Percentiles rank a stretch among this genome's conserved stretches.
Conservation (phyloP, 331 rosid species). For the Quercus phellos region DNA sequence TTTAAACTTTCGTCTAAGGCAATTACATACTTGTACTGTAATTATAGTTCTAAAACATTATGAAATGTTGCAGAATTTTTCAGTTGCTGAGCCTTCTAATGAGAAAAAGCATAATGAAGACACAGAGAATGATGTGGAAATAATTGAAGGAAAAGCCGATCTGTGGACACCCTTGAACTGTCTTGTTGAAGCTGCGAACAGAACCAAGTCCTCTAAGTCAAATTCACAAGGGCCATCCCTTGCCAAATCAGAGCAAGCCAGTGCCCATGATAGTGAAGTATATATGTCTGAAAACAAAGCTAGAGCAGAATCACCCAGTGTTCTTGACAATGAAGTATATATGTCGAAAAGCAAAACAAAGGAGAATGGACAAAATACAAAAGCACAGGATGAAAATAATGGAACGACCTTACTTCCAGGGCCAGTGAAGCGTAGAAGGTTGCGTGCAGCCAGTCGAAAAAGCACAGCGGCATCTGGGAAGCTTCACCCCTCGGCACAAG, state of each 20-base stretch:
- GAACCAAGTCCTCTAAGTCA: slow-evolving; percentile 82
- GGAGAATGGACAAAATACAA: slow-evolving; percentile 50
- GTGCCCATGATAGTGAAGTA: slow-evolving; percentile 39
- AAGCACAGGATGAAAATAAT: slow-evolving; percentile 51
- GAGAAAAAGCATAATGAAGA: slow-evolving; percentile 39
- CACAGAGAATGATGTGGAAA: slow-evolving; percentile 35
- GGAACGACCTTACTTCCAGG: slow-evolving; percentile 46
- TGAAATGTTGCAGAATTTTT: slow-evolving; percentile 48
- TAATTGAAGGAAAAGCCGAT: slow-evolving; percentile 75
- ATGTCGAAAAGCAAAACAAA: slow-evolving; percentile 56
- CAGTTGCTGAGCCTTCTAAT: slow-evolving; percentile 54
- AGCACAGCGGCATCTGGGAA: slow-evolving; percentile 43
- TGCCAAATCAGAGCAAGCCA: slow-evolving; percentile 52
- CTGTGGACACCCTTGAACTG: slow-evolving; percentile 98
- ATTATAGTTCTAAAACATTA: neutral
- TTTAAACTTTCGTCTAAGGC: neutral
- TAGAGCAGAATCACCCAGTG: slow-evolving; percentile 42
- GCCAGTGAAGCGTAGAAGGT: slow-evolving; percentile 61
- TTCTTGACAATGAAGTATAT: slow-evolving; percentile 30
- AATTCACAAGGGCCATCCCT: slow-evolving; percentile 46
- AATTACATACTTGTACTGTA: slow-evolving; percentile 4
- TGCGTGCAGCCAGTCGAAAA: slow-evolving; percentile 59
- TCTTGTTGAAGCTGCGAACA: slow-evolving; percentile 95
- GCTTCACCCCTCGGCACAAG: slow-evolving; percentile 54
- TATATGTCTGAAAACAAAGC: slow-evolving; percentile 40